Conservation (phyloP, 352 stramenopile species). For the Peronosclerospora sorghi region DNA sequence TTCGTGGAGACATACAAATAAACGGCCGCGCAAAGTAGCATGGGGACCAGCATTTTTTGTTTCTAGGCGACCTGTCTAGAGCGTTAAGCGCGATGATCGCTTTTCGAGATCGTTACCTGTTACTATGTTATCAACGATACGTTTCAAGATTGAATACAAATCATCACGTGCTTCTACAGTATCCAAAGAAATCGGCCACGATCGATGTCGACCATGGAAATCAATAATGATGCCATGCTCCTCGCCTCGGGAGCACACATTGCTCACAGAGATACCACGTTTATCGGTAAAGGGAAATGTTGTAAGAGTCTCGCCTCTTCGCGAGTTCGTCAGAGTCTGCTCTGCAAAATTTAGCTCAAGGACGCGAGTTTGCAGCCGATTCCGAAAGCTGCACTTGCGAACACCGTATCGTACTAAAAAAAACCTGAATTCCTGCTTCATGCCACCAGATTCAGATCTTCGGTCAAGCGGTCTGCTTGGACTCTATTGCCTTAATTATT, state of each 20-base stretch:
- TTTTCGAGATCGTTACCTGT: conserved; percentile 54
- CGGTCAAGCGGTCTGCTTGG: conserved; percentile 75
- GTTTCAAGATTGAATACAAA: conserved; percentile 55
- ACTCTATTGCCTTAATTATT: conserved; percentile 79
- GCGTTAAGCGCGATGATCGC: conserved; percentile 50
- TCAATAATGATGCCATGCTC: conserved; percentile 59
- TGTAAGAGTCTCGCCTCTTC: conserved; percentile 63
- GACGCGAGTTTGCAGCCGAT: conserved; percentile 74
- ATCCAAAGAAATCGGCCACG: conserved; percentile 74
- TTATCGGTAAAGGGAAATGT: conserved; percentile 69
- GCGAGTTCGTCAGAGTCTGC: conserved; percentile 69
- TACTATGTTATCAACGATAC: conserved; percentile 57
- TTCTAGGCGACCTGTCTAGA: conserved; percentile 66
- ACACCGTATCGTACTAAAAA: conserved; percentile 77
- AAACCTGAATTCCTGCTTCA: conserved; percentile 69
- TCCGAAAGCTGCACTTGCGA: conserved; percentile 64
- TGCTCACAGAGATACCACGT: conserved; percentile 28
- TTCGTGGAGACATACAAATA: conserved; percentile 73
- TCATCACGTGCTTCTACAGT: conserved; percentile 64
- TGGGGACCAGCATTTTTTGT: conserved; percentile 63
- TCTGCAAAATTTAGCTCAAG: conserved; percentile 84
- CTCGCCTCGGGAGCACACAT: conserved; percentile 30
- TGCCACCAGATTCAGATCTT: conserved; percentile 77
- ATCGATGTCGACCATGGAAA: conserved; percentile 49
- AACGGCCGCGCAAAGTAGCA: conserved; percentile 57